Evolutionary conservation across 1,284 basidiomycete genomes (phyloP), one percentile per base, ranked within the genome.

Genomic region (Tilletiopsis washingtonensis): DNA sequence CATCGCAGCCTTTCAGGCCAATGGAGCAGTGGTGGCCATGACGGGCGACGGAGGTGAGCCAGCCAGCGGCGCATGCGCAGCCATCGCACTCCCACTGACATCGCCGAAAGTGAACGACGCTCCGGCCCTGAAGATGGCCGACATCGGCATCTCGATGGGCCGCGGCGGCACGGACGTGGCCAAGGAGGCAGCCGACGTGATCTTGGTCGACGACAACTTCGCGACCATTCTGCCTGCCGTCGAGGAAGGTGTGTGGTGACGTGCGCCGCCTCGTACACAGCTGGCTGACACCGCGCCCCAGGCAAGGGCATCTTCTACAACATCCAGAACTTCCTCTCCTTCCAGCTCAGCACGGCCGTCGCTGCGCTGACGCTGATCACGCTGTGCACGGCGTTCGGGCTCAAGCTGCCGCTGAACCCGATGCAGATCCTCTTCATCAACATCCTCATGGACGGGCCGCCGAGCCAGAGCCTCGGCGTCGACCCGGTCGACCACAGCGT

Each of bases 391-490:
- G 79, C 91, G 69, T 82, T 96, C 60, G 82, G 86, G 15, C 78
- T 96, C 43, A 84, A 83, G 62, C 91, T 93, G 69, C 93, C 91
- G 14, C 79, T 98, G 57, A 98, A 98, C 71, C 85, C 93, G 3
- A 97, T 97, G 91, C 91, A 97, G 75, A 97, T 98, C 64, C 78
- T 98, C 21, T 97, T 96, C 74, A 96, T 97, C 74, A 97, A 97
- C 75, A 96, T 97, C 70, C 81, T 97, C 45, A 96, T 96, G 91
- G 91, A 97, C 66, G 93, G 91, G n/a, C 91, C 91, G 14, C 91
- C 91, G 2, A 90, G 87, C 70, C 91, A 96, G 75, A 90, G 87
- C 43, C 79, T 98, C 40, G 93, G 93, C 44, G 93, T 98, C 4
- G 93, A 98, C 75, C 93, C 93, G 7, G 88, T 93, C 20, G 87